Base-by-base conservation (phyloP, 192 early-diverging fungal genomes). In the Allomyces javanicus region DNA sequence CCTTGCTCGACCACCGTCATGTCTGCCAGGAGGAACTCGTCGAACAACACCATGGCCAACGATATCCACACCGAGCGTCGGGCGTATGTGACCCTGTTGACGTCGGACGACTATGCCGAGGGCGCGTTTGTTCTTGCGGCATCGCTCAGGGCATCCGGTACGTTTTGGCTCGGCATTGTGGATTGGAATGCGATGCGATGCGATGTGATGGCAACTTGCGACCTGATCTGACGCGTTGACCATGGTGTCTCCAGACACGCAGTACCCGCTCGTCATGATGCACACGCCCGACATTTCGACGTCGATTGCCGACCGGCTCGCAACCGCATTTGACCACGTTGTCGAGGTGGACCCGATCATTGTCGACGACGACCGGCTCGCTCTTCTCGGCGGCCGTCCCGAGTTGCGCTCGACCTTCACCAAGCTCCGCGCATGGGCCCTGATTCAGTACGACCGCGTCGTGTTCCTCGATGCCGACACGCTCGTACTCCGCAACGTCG, bases 401-500 rank as follows among this genome's bases (percentile, higher is more conserved):
- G 94, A 97, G 67, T 84, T 97, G 21, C 84, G 88, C 66, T 77
- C 86, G 67, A 95, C 94, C 0, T 85, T 88, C 64, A 94, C 93
- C 25, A 97, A 97, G 75, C 79, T 95, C 50, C 87, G 92, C 66
- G 81, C 88, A 23, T 94, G 89, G 78, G 76, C 86, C 45, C 87
- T 88, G 22, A 81, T 84, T 1, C 72, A 80, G 27, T 91, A 82
- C 71, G 77, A 81, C 40, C 74, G 85, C 70, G 73, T 84, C 23
- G 83, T 85, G 40, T 97, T 89, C 69, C 71, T 97, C 63, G 94
- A 95, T 73, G 89, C 93, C 0, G 94, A 95, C 68, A 88, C 86
- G n/a, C 75, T 94, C 44, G 88, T 90, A 17, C 75, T 88, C 25
- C 73, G 81, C 64, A 83, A 89, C n/a, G 83, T 95, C 22, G 92